These are phyloP conservation scores for Gremmenia infestans DNA, from an alignment of 2,329 filamentous ascomycete genomes.

Conservation along the genomic window DNA sequence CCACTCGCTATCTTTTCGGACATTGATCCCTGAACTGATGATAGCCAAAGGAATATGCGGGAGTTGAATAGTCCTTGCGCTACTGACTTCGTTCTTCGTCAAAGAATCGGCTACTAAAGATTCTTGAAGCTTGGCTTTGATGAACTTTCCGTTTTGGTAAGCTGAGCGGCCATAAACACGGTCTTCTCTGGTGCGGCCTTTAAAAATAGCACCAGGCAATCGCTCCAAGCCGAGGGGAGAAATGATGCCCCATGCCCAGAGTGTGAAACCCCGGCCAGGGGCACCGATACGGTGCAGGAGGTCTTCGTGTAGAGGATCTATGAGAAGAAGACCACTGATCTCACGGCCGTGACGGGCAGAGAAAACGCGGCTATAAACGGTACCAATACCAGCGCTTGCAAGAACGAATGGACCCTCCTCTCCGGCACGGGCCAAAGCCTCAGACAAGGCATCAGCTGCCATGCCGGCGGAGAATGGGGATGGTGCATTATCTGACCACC, in stretches of 20 bases:
- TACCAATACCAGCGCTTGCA: conserved; percentile 79
- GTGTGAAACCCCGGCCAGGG: conserved; percentile 68
- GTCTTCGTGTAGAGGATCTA: conserved; percentile 88
- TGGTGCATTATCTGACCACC: conserved; percentile 85
- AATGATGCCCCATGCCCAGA: conserved; percentile 82
- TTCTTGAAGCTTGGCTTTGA: conserved; percentile 91
- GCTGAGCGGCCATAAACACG: conserved; percentile 77
- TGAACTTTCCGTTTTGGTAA: conserved; percentile 74
- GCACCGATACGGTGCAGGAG: conserved; percentile 64
- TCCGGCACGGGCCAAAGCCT: conserved; percentile 73
- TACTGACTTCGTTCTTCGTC: conserved; percentile 75
- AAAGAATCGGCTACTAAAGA: conserved; percentile 81
- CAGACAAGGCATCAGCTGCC: conserved; percentile 82
- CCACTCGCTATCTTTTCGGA: conserved; percentile 67
- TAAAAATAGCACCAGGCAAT: conserved; percentile 74
- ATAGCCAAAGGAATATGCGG: conserved; percentile 57
- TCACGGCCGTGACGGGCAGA: conserved; percentile 73
- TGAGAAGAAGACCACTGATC: conserved; percentile 73
- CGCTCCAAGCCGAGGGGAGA: conserved; percentile 83
- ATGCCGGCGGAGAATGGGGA: conserved; percentile 92
- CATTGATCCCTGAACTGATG: conserved; percentile 73
- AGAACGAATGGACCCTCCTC: conserved; percentile 88
- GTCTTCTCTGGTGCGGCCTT: conserved; percentile 73
- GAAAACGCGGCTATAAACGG: conserved; percentile 87
- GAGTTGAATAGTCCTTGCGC: conserved; percentile 73